phyloP scores from a whole-genome alignment of 805 yeast species.

The Saturnispora quitensis region DNA sequence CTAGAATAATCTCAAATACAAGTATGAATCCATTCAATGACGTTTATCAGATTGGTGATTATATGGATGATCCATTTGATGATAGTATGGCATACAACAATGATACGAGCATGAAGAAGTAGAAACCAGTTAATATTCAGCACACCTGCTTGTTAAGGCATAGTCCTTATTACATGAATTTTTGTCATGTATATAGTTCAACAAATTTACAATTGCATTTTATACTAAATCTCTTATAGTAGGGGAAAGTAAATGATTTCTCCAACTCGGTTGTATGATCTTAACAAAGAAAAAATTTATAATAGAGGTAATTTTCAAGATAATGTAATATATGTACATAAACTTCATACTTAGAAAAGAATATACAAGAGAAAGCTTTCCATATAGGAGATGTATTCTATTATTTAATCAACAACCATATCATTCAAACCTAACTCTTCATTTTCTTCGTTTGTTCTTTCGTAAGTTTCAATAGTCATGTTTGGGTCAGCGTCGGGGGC shows the following conservation, averaged over 20 bases:
- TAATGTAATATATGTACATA: neutral
- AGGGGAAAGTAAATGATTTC: too few species aligned
- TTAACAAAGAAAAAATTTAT: too few species aligned
- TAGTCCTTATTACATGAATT: too few species aligned
- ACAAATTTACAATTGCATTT: too few species aligned
- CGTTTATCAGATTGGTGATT: constrained; percentile 5
- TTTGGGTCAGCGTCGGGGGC: constrained; percentile 98
- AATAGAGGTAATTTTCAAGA: neutral
- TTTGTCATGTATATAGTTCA: too few species aligned
- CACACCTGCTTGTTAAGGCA: too few species aligned
- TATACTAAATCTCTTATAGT: too few species aligned
- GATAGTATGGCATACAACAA: neutral
- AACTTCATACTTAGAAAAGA: neutral
- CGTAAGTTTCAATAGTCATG: constrained; percentile 84
- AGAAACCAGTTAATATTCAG: neutral
- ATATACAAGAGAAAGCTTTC: neutral
- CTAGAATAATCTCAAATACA: constrained; percentile 19
- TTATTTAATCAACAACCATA: constrained; percentile 22
- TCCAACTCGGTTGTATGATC: too few species aligned
- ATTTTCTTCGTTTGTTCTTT: constrained; percentile 81
- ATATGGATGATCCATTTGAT: neutral
- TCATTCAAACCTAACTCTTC: constrained; percentile 81
- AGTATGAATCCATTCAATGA: constrained; percentile 25
- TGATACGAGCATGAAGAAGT: neutral
- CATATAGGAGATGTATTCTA: neutral